Base-by-base conservation (phyloP, 176 grass and related monocot genomes). In the Aegilops bicornis region DNA sequence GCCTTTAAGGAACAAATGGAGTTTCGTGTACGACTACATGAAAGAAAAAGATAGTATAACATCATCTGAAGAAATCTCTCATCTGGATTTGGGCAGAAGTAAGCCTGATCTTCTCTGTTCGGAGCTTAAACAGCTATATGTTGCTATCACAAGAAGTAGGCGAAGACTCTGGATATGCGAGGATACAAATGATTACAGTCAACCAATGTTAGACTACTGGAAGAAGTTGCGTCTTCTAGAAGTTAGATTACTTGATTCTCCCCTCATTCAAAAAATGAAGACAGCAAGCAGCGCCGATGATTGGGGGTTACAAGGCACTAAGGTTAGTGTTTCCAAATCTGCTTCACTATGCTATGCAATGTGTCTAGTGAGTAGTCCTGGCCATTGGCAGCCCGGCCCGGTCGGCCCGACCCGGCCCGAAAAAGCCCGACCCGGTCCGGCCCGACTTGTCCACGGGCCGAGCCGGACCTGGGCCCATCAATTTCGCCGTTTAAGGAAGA, bases 111-210 rank as follows among this genome's bases (percentile, higher is more conserved):
- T 94, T 42, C 83, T 94, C 47, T 97, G 92, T 79, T 97, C 91
- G 71, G 94, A 97, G 83, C 86, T 97, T 75, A 92, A 97, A 88
- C 94, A 94, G 79, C 83, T 97, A 0, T 94, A 97, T 94, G 92
- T 94, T 10, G 92, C 94, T 22, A 89, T 94, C 39, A 94, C 94
- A 17, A 82, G 91, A 59, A 92, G 91, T 35, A 92, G 77, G 77
- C 94, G 92, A 86, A 86, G 94, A 54, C 45, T 97, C 0, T 97
- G 94, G 94, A 89, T 97, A 80, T 92, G 88, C 88, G 95, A 97
- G 84, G 88, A 90, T 85, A 39, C 66, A 7, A 70, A 85, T 84
- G 90, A 91, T 35, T 90, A 89, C 20, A 89, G 82, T 66, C 91
- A 29, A 76, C 90, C 94, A 3, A 90, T 97, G 70, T 97, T 94